Base-by-base conservation (phyloP, 2,329 filamentous ascomycete genomes). In the Graphilbum fragrans region DNA sequence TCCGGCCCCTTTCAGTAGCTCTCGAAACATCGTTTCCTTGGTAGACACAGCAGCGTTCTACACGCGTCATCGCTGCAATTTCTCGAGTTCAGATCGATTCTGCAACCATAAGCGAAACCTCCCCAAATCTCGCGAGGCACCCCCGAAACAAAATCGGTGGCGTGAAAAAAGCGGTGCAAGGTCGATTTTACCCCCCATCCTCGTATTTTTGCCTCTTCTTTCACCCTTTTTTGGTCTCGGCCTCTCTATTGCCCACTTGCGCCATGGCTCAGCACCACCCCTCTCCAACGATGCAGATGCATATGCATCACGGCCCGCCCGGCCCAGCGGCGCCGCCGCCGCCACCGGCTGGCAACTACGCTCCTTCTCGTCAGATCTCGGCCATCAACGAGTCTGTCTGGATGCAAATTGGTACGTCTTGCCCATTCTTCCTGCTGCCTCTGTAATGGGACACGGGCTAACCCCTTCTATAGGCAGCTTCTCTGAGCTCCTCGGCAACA, bases 341-440 rank as follows among this genome's bases (percentile, higher is more conserved):
- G 45, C 70, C 46, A 59, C 47, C 48, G 11, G 33, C 74, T 53
- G 58, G 65, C 46, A 58, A 60, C 51, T 76, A 74, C 52, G 67
- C 74, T 38, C 73, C 83, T 19, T 77, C 82, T 51, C 82, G 88
- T 52, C 82, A 86, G 56, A 76, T 94, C 41, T 71, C 77, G 6
- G 68, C 76, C 7, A 74, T 90, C 55, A 96, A 94, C 54, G 90
- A 96, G 63, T 72, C 74, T 38, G 80, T 94, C 42, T 96, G 90
- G 90, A 73, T 94, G 56, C 84, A 92, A 58, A 83, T 96, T 52
- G 90, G 87, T 94, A 80, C 49, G 78, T 61, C 8, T 27, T 3
- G 10, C 31, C 19, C n/a, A 3, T 17, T 23, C 31, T n/a, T 31
- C 12, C 31, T 16, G 6, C 22, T n/a, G 20, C 18, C 37, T 21